phyloP scores from a whole-genome alignment of 345 rosid species.

The Abelmoschus esculentus region DNA sequence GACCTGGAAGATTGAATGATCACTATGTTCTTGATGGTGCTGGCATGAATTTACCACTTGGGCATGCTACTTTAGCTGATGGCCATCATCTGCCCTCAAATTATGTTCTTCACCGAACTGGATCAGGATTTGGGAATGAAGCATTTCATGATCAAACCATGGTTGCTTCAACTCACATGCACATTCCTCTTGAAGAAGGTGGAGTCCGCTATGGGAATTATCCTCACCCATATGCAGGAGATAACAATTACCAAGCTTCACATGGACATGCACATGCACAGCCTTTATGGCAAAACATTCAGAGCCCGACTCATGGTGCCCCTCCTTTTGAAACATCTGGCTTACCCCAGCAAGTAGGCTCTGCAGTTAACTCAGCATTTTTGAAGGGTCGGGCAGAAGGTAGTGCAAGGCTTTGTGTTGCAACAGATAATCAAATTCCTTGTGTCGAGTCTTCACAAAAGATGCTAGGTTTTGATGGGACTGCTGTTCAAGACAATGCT shows the following conservation, averaged over 20 bases:
- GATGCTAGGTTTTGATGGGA: slow-evolving; percentile 50
- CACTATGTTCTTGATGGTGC: slow-evolving; percentile 54
- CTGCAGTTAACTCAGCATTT: slow-evolving; percentile 40
- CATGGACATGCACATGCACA: slow-evolving; percentile 51
- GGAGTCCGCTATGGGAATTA: slow-evolving; percentile 46
- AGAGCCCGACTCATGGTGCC: slow-evolving; percentile 44
- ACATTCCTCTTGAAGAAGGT: slow-evolving; percentile 48
- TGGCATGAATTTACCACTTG: slow-evolving; percentile 49
- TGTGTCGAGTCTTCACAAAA: slow-evolving; percentile 46
- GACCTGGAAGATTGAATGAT: slow-evolving; percentile 62
- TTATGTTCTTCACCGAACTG: slow-evolving; percentile 42
- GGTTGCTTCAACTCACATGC: slow-evolving; percentile 32
- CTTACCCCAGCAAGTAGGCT: slow-evolving; percentile 40
- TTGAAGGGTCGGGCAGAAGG: slow-evolving; percentile 43
- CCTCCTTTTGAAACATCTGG: slow-evolving; percentile 41
- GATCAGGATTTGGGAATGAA: slow-evolving; percentile 54
- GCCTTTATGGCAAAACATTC: slow-evolving; percentile 54
- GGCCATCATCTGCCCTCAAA: slow-evolving; percentile 39
- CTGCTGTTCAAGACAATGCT: slow-evolving; percentile 34
- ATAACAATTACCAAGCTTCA: slow-evolving; percentile 37
- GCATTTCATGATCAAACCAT: slow-evolving; percentile 54
- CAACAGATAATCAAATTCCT: slow-evolving; percentile 41
- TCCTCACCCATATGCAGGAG: slow-evolving; percentile 51
- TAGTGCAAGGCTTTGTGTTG: slow-evolving; percentile 37
- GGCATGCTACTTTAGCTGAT: slow-evolving; percentile 43